These are phyloP conservation scores for Aspergillus ochraceus DNA, from an alignment of 2,329 filamentous ascomycete genomes.

Conservation along the genomic window DNA sequence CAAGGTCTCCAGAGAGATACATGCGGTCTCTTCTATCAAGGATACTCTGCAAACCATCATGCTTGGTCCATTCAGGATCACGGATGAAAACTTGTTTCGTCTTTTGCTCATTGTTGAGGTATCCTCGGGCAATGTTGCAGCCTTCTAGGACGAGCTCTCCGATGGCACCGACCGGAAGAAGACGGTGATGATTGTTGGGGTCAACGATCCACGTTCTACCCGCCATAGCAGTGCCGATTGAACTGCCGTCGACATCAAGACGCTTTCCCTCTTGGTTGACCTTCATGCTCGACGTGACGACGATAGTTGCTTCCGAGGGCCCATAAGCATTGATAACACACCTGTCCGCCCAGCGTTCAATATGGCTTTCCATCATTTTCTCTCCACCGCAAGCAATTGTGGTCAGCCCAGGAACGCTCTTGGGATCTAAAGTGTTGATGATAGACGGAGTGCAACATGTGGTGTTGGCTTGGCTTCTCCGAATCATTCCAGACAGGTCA, in stretches of 20 bases:
- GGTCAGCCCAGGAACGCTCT: conserved; percentile 46
- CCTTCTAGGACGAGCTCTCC: conserved; percentile 52
- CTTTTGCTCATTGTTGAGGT: conserved; percentile 40
- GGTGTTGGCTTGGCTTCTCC: conserved; percentile 53
- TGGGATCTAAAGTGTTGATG: conserved; percentile 49
- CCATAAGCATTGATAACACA: conserved; percentile 49
- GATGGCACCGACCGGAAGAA: conserved; percentile 46
- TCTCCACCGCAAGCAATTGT: conserved; percentile 48
- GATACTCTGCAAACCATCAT: conserved; percentile 19
- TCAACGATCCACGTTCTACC: conserved; percentile 43
- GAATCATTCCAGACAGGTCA: conserved; percentile 53
- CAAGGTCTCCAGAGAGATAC: conserved; percentile 41
- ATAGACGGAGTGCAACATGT: conserved; percentile 61
- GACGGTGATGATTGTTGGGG: conserved; percentile 34
- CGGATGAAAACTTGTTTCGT: conserved; percentile 37
- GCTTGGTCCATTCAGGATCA: conserved; percentile 32
- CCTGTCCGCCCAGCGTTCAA: conserved; percentile 45
- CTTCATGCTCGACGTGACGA: conserved; percentile 34
- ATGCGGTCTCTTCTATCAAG: conserved; percentile 30
- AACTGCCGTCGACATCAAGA: conserved; percentile 29
- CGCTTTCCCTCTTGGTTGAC: conserved; percentile 30
- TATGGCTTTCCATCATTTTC: conserved; percentile 42
- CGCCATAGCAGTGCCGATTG: conserved; percentile 37
- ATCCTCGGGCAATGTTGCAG: conserved; percentile 46
- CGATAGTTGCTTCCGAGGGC: conserved; percentile 42